These are phyloP conservation scores for Candida sithepensis DNA, from an alignment of 805 yeast species.

Conservation along the genomic window DNA sequence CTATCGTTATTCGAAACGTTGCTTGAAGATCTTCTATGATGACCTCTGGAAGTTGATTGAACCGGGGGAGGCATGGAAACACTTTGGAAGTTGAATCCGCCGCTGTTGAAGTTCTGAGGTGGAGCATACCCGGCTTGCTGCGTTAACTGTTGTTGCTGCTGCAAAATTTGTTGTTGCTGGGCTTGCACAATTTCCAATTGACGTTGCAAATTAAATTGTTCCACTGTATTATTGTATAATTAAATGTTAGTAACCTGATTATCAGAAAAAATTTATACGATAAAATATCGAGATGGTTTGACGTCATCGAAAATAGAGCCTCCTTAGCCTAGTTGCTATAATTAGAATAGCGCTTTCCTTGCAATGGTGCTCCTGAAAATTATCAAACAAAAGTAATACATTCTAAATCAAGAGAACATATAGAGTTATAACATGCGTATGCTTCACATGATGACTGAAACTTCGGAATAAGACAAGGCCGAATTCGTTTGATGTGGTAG, in stretches of 20 bases:
- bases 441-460: too few species aligned
- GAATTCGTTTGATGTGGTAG: too few species aligned
- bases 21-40: conserved; percentile 31
- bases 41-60: conserved; percentile 28
- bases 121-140: conserved; percentile 25
- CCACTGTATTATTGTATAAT: conserved; percentile 41
- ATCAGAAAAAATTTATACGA: too few species aligned
- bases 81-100: conserved; percentile 21
- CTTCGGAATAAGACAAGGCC: too few species aligned
- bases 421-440: too few species aligned
- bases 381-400: too few species aligned
- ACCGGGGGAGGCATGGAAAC: conserved; percentile 26
- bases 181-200: conserved; percentile 89
- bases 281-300: too few species aligned
- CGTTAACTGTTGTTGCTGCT: conserved; percentile 53
- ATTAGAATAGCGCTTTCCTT: background rate
- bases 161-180: conserved; percentile 85
- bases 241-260: conserved; percentile 13
- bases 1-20: conserved; percentile 16
- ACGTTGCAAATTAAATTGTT: conserved; percentile 83
- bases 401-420: too few species aligned
- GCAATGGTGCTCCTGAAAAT: background rate
- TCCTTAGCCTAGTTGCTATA: background rate
- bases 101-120: conserved; percentile 11
- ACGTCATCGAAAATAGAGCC: background rate